These are phyloP conservation scores for Kluyveromyces marxianus DNA, from an alignment of 1,139 yeast genomes.

Conservation along the genomic window DNA sequence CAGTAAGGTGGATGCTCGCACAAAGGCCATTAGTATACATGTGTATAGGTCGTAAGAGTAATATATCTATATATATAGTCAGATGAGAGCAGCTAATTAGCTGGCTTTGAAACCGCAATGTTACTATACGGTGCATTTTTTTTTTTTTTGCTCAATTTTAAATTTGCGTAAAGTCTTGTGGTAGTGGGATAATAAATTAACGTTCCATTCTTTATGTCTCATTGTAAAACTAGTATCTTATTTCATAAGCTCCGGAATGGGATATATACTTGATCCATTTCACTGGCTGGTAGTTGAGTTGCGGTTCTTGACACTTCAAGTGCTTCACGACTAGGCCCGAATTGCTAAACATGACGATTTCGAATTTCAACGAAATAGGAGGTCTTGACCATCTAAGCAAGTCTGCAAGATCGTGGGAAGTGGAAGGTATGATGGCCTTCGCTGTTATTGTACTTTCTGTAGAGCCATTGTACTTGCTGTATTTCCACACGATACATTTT, in stretches of 20 bases:
- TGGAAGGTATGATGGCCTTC: slow-evolving; percentile 19
- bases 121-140: too few relatives aligned
- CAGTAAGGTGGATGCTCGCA: too few relatives aligned
- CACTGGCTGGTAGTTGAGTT: slow-evolving; percentile 55
- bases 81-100: too few relatives aligned
- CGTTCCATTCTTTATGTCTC: background rate
- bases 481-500: slow-evolving; percentile 59
- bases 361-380: slow-evolving; percentile 67
- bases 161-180: background rate
- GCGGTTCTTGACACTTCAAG: slow-evolving; percentile 59
- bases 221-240: slow-evolving; percentile 41
- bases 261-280: slow-evolving; percentile 84
- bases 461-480: slow-evolving; percentile 60
- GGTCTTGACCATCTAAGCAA: slow-evolving; percentile 57
- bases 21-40: too few relatives aligned
- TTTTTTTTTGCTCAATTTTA: too few relatives aligned
- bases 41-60: too few relatives aligned
- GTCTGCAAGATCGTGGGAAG: slow-evolving; percentile 17
- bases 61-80: too few relatives aligned
- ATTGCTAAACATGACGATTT: slow-evolving; percentile 67
- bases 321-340: slow-evolving; percentile 73
- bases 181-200: background rate
- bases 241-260: slow-evolving; percentile 72
- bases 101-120: too few relatives aligned
- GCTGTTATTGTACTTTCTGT: slow-evolving; percentile 44